phyloP scores from a whole-genome alignment of 257 asterid species.

The Solanum raphanifolium region DNA sequence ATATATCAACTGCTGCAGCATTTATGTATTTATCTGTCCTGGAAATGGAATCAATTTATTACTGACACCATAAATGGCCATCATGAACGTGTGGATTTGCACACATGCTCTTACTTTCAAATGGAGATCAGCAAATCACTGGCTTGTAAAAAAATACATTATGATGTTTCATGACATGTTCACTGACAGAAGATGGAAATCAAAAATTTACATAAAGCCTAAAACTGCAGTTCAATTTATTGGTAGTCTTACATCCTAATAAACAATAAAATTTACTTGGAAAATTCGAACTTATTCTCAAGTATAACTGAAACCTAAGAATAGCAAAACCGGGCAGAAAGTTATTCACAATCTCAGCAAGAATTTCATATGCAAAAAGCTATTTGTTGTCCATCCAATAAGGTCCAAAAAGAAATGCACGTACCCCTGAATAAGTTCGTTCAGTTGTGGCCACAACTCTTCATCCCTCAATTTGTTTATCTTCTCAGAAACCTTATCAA shows the following conservation, averaged over 20 bases:
- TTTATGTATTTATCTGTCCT: neutral
- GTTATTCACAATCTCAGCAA: neutral
- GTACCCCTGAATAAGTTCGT: conserved; percentile 81
- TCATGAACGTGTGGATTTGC: neutral
- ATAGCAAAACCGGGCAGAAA: neutral
- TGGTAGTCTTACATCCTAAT: neutral
- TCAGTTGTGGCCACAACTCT: conserved; percentile 92
- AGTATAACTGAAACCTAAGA: neutral
- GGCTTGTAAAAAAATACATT: neutral
- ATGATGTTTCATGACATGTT: neutral
- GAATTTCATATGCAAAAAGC: neutral
- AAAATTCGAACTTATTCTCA: neutral
- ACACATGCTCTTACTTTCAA: neutral
- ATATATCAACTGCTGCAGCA: neutral
- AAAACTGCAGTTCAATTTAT: neutral
- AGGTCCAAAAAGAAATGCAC: conserved; percentile 4
- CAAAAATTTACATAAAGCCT: neutral
- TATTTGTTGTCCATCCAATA: neutral
- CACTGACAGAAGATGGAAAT: neutral
- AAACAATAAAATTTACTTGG: neutral
- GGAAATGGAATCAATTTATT: neutral
- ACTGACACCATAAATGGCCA: neutral
- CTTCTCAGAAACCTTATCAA: conserved; percentile 83
- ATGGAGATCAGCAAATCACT: neutral
- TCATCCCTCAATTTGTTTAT: conserved; percentile 79